Conservation (phyloP, 768 basidiomycete species). For the Phylloporus sp. region DNA sequence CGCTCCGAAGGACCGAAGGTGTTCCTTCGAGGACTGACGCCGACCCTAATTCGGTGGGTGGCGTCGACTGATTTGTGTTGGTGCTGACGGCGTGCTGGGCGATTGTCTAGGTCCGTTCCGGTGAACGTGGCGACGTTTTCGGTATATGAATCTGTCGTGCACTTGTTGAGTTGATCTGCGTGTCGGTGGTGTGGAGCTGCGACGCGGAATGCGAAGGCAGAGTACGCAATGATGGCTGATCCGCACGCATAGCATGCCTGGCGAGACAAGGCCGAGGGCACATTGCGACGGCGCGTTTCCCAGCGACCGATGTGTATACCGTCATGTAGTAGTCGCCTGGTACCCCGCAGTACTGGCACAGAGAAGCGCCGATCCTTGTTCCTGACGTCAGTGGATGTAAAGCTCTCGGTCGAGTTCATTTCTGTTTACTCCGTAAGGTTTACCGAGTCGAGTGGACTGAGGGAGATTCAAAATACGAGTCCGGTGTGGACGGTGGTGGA, state of each 20-base stretch:
- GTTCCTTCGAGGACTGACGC: slow-evolving; percentile 72
- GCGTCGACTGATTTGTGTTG: not conserved
- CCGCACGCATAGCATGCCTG: not conserved
- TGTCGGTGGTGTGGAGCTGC: not conserved
- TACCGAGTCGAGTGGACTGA: too few relatives aligned
- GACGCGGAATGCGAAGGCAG: not conserved
- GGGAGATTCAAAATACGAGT: too few relatives aligned
- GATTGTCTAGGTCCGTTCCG: slow-evolving; percentile 56
- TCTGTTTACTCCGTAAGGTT: too few relatives aligned
- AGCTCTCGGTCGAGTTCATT: too few relatives aligned
- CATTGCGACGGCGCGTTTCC: too few relatives aligned
- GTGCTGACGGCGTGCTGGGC: not conserved
- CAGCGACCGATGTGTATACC: too few relatives aligned
- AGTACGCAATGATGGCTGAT: not conserved
- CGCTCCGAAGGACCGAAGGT: slow-evolving; percentile 59
- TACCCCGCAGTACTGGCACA: too few relatives aligned
- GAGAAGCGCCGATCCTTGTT: too few relatives aligned
- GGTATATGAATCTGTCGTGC: slow-evolving; percentile 61
- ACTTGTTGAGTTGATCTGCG: slow-evolving; percentile 24
- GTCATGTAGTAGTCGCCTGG: too few relatives aligned
- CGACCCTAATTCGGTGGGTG: slow-evolving; percentile 70
- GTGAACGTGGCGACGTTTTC: slow-evolving; percentile 84
- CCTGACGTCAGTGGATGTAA: too few relatives aligned
- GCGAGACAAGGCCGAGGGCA: not conserved
- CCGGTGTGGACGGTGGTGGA: too few relatives aligned